Percentiles rank a stretch among this genome's conserved stretches.
Conservation (phyloP, 768 basidiomycete genomes). For the Lactarius hatsudake region DNA sequence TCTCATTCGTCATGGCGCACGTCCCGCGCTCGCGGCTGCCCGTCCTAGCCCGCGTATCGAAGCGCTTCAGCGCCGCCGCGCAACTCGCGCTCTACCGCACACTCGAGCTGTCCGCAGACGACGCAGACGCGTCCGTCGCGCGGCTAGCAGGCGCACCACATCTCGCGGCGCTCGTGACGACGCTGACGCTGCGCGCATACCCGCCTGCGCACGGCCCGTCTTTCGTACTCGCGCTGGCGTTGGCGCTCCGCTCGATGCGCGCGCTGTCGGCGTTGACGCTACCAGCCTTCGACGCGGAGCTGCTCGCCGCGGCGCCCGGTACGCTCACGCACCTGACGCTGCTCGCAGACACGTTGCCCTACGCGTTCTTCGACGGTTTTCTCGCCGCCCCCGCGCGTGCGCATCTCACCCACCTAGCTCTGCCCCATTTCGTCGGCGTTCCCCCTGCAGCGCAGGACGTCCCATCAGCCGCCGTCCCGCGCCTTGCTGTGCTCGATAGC, state of each 20-base stretch:
- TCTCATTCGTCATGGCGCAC: slow-evolving; percentile 27
- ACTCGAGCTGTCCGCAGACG: slow-evolving; percentile 27
- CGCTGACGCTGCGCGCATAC: slow-evolving; percentile 27
- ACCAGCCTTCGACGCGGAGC: slow-evolving; percentile 30
- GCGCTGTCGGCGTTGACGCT: slow-evolving; percentile 31
- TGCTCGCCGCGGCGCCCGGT: slow-evolving; percentile 31
- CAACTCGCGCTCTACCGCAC: slow-evolving; percentile 30
- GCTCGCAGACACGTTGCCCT: slow-evolving; percentile 29
- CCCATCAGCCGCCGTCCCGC: slow-evolving; percentile 18
- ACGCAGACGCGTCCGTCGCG: slow-evolving; percentile 30
- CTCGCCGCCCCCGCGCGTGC: slow-evolving; percentile 30
- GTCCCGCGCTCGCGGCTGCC: slow-evolving; percentile 28
- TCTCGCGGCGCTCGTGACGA: slow-evolving; percentile 31
- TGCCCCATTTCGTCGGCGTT: slow-evolving; percentile 18
- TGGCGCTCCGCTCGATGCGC: slow-evolving; percentile 37
- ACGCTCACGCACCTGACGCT: slow-evolving; percentile 30
- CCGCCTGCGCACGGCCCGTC: slow-evolving; percentile 20
- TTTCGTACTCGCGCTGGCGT: slow-evolving; percentile 29
- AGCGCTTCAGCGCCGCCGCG: slow-evolving; percentile 28
- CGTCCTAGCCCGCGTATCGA: slow-evolving; percentile 31
- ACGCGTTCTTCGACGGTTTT: slow-evolving; percentile 31
- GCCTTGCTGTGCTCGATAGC: slow-evolving; percentile 29
- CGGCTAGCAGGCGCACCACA: slow-evolving; percentile 30
- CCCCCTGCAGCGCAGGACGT: slow-evolving; percentile 21
- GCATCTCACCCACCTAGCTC: slow-evolving; percentile 18